Evolutionary conservation across 768 basidiomycete genomes (phyloP), one percentile per base, ranked within the genome.

Genomic region (Naganishia vishniacii): DNA sequence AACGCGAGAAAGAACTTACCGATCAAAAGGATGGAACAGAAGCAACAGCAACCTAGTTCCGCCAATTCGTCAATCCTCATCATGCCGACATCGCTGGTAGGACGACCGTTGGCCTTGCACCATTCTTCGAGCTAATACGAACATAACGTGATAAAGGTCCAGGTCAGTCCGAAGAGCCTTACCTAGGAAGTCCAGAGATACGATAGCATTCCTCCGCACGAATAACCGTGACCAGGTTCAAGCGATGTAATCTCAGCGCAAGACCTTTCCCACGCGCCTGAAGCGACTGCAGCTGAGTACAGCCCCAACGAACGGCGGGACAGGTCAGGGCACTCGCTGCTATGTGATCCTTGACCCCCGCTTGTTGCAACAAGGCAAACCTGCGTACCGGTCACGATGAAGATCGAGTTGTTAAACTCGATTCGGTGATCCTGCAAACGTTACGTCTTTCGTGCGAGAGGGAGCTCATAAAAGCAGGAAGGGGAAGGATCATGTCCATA

Each of bases 1-100:
- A 16, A 12, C 2, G 16, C 42, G 20, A 51, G 20, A 13, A 20
- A 51, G 1, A 20, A 51, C 49, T 16, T 51, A 51, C 49, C 49
- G 41, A 61, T 61, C 26, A 45, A 61, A 15, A 61, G 58, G 48
- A 53, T 64, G 26, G 65, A 67, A 62, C 67, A 70, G 61, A 68
- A 70, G 58, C 67, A 68, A 41, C 69, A 70, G 62, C 70, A 71
- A 16, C 70, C 70, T 7, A 72, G 65, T 49, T 64, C 65, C 26
- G 69, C 69, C 20, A 70, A 59, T 46, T 68, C 64, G 48, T 72
- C 71, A 60, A 72, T 72, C 31, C 71, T 58, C 40, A 67, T 51
- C 64, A 70, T 68, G 40, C 68, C 62, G 66, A 70, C 69, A 65
- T 72, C 71, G 26, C 59, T 45, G 42, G 45, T 28, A 20, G 71